Evolutionary conservation across 148 eudicot genomes (phyloP), one percentile per base, ranked within the genome.

Genomic region (Salicornia ramosissima): DNA sequence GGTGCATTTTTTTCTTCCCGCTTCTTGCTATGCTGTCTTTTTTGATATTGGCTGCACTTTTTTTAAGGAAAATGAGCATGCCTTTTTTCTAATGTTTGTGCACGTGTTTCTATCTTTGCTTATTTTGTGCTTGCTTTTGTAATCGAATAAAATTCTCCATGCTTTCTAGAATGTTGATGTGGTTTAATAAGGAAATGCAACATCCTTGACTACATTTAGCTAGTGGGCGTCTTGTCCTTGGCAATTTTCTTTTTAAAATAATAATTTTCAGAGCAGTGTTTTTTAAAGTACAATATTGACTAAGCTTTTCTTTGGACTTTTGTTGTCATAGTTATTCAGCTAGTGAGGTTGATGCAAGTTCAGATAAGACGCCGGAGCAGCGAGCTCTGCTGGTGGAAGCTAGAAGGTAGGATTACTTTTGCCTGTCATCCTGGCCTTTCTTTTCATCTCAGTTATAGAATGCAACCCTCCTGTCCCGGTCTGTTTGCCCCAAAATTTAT

Each of bases 361-460:
- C 87, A 22, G 87, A 87, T 45, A 85, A 77, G 72, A 79, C 54
- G 31, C 79, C 33, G 40, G 97, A 91, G 80, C 88, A 91, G 71
- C 90, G 82, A 47, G 88, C 87, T 60, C 84, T 87, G 76, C 92
- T 88, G 61, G 81, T 87, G 71, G 92, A 87, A 83, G 81, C 92
- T 63, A 88, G 80, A 84, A 88, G 97, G 95, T 87, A 65, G 78
- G 40, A 71, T 61, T 40, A 15, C 16, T 75, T 34, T 36, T 34
- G 5, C 59, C 14, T 34, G n/a, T n/a, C n/a, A n/a, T n/a, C n/a
- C n/a, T n/a, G n/a, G n/a, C n/a, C n/a, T n/a, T n/a, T n/a, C n/a
- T n/a, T n/a, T n/a, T n/a, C n/a, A n/a, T n/a, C n/a, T n/a, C n/a
- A n/a, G n/a, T n/a, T n/a, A n/a, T n/a, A n/a, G n/a, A n/a, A n/a